phyloP scores from a whole-genome alignment of 805 yeast genomes.

The Priceomyces melissophilus region DNA sequence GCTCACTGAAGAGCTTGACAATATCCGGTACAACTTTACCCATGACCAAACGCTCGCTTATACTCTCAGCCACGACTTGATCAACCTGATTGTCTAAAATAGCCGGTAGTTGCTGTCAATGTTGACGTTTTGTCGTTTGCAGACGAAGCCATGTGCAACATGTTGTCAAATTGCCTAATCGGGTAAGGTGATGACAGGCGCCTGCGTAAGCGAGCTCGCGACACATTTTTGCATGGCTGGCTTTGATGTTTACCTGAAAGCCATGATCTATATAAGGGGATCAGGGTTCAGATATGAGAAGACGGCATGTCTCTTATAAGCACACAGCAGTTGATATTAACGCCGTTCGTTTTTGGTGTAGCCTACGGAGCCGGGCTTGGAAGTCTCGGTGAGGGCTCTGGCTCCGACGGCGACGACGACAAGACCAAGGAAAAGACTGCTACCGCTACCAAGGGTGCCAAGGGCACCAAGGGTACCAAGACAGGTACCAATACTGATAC shows the following conservation, averaged over 20 bases:
- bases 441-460: constrained; percentile 3
- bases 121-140: not conserved
- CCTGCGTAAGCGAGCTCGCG: not conserved
- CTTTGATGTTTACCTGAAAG: not conserved
- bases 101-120: not conserved
- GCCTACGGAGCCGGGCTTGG: constrained; percentile 12
- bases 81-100: not conserved
- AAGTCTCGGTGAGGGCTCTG: constrained; percentile 12
- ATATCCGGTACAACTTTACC: constrained; percentile 5
- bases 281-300: too few species aligned
- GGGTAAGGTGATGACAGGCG: constrained; percentile 9
- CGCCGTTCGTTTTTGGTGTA: too few species aligned
- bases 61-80: constrained; percentile 10
- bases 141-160: not conserved
- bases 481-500: constrained; percentile 1
- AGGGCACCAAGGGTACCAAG: constrained; percentile 1
- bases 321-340: too few species aligned
- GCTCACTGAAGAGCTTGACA: constrained; percentile 9
- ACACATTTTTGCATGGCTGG: not conserved
- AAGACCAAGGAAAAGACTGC: not conserved
- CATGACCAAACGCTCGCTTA: constrained; percentile 8
- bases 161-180: constrained; percentile 12
- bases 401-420: not conserved
- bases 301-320: too few species aligned
- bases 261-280: too few species aligned